Conservation (phyloP, 345 rosid species). For the Syzygium aromaticum region DNA sequence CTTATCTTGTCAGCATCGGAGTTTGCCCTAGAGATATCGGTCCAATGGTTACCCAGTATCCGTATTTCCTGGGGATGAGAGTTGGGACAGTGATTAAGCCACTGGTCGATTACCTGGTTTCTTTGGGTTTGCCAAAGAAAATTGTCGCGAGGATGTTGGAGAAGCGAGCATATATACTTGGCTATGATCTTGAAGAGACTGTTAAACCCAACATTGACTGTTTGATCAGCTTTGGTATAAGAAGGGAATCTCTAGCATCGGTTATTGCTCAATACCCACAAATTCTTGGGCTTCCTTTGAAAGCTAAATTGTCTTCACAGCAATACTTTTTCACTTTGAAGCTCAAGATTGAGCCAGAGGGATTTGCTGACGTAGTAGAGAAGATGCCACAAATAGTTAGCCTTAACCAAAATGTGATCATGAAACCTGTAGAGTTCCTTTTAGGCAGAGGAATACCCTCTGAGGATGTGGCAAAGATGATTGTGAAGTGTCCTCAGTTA, state of each 20-base stretch:
- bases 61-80: conserved; percentile 83
- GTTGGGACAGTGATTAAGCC: conserved; percentile 89
- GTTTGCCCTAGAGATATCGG: conserved; percentile 90
- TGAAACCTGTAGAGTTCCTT: conserved; percentile 78
- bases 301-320: conserved; percentile 82
- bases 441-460: conserved; percentile 51
- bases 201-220: conserved; percentile 81
- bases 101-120: conserved; percentile 60
- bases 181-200: conserved; percentile 80
- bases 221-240: conserved; percentile 70
- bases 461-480: conserved; percentile 63
- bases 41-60: conserved; percentile 91
- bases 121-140: conserved; percentile 68
- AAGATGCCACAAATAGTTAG: conserved; percentile 90
- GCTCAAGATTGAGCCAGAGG: conserved; percentile 79
- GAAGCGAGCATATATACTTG: conserved; percentile 75
- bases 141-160: conserved; percentile 83
- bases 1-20: conserved; percentile 86
- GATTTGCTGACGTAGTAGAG: conserved; percentile 65
- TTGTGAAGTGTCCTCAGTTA: conserved; percentile 77
- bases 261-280: conserved; percentile 79
- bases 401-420: conserved; percentile 68
- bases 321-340: conserved; percentile 80
- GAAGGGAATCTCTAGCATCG: conserved; percentile 45
- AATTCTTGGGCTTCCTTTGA: conserved; percentile 70